These are phyloP conservation scores for Boletus barrowsii DNA, from an alignment of 768 basidiomycete species.

Conservation along the genomic window DNA sequence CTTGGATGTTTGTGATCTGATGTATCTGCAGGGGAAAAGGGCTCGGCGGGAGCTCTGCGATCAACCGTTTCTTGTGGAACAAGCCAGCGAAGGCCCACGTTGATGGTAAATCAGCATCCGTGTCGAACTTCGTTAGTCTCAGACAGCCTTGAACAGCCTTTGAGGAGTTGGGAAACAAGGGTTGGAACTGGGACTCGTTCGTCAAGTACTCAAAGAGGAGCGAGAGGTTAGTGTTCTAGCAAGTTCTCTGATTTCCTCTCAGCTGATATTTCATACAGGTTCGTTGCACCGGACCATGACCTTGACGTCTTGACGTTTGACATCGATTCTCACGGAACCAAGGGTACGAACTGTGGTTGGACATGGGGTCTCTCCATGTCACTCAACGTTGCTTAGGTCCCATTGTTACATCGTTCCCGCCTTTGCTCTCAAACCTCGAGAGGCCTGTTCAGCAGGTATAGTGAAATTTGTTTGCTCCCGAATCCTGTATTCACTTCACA, in stretches of 20 bases:
- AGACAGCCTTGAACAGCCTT: neutral
- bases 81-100: neutral
- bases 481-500: neutral
- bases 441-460: neutral
- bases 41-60: conserved; percentile 1
- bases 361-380: neutral
- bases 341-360: neutral
- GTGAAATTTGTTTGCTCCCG: neutral
- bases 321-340: neutral
- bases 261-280: neutral
- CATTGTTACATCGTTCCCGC: conserved; percentile 1
- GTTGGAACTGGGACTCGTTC: conserved; percentile 5
- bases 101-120: neutral
- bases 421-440: neutral
- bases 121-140: neutral
- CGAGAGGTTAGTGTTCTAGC: neutral
- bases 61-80: neutral
- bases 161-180: neutral
- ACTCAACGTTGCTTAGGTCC: neutral
- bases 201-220: conserved; percentile 3
- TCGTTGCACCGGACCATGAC: conserved; percentile 2
- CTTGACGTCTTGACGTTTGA: neutral
- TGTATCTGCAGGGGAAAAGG: neutral
- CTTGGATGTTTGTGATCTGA: neutral
- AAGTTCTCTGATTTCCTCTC: neutral